phyloP scores from a whole-genome alignment of 2,329 filamentous ascomycete species.

The Alternaria postmessia region DNA sequence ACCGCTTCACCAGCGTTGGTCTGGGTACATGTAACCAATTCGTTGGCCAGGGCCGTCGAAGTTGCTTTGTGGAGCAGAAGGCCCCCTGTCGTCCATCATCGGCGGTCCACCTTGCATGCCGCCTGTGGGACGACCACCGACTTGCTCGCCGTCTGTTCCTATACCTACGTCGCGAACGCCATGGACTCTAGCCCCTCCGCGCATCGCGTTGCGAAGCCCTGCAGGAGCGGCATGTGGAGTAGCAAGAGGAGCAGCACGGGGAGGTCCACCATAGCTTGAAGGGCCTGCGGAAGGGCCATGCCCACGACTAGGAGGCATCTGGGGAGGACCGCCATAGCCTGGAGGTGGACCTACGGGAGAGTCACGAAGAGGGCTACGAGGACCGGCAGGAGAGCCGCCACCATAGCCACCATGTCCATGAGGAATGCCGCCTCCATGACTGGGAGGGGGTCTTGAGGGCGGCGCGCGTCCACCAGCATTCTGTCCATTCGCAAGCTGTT shows the following conservation, averaged over 20 bases:
- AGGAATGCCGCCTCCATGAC: background rate
- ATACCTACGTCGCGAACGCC: background rate
- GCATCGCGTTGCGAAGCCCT: conserved; percentile 2
- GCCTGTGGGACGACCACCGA: background rate
- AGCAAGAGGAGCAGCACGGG: background rate
- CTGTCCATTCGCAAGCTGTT: background rate
- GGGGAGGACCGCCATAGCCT: background rate
- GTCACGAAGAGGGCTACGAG: background rate
- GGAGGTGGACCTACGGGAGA: background rate
- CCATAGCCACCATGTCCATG: background rate
- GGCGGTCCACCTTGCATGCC: background rate
- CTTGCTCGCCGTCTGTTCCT: background rate
- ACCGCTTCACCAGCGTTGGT: background rate
- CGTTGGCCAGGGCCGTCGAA: background rate
- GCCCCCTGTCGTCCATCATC: background rate
- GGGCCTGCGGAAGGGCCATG: background rate
- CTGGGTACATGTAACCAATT: background rate
- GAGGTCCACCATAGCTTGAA: background rate
- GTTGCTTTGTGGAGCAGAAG: background rate
- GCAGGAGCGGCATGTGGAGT: background rate
- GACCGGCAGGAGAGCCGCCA: background rate
- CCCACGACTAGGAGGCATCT: background rate
- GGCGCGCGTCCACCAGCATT: background rate
- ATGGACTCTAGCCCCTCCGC: background rate
- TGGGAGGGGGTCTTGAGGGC: background rate